Conservation (phyloP, 2,329 filamentous ascomycete species). For the Neospermospora avenae region DNA sequence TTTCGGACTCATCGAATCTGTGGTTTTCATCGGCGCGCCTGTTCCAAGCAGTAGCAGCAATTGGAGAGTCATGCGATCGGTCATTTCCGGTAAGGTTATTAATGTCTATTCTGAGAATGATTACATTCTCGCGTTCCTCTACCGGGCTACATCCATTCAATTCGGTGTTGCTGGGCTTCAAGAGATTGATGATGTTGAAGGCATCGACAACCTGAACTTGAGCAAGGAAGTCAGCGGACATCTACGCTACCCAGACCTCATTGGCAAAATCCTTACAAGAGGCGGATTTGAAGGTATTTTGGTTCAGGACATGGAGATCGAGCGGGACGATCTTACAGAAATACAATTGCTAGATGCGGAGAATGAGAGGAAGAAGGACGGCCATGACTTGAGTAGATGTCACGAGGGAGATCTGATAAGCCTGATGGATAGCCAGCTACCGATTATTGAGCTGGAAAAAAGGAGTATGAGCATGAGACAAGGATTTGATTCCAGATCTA, state of each 20-base stretch:
- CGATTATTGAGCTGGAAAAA: not conserved
- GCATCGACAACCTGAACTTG: conserved; percentile 54
- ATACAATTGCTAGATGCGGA: conserved; percentile 14
- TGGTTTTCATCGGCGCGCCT: conserved; percentile 77
- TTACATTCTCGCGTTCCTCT: conserved; percentile 83
- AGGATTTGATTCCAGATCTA: not conserved
- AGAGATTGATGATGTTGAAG: conserved; percentile 61
- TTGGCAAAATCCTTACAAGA: conserved; percentile 62
- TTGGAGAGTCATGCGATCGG: conserved; percentile 75
- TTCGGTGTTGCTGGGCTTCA: conserved; percentile 84
- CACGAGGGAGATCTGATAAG: not conserved
- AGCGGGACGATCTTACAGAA: conserved; percentile 32
- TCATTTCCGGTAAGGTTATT: conserved; percentile 79
- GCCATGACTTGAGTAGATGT: not conserved
- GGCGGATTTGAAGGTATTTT: conserved; percentile 66
- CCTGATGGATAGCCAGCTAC: not conserved
- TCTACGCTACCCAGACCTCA: conserved; percentile 63
- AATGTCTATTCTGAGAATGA: conserved; percentile 89
- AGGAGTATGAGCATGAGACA: not conserved
- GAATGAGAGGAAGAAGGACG: not conserved
- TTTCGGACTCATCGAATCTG: conserved; percentile 64
- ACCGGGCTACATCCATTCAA: conserved; percentile 76
- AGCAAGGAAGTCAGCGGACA: conserved; percentile 65
- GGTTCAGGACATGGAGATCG: conserved; percentile 32
- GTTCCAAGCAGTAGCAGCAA: conserved; percentile 67